Evolutionary conservation across 495 filamentous ascomycete genomes (phyloP).

Genomic region (Saxophila tyrrhenica): DNA sequence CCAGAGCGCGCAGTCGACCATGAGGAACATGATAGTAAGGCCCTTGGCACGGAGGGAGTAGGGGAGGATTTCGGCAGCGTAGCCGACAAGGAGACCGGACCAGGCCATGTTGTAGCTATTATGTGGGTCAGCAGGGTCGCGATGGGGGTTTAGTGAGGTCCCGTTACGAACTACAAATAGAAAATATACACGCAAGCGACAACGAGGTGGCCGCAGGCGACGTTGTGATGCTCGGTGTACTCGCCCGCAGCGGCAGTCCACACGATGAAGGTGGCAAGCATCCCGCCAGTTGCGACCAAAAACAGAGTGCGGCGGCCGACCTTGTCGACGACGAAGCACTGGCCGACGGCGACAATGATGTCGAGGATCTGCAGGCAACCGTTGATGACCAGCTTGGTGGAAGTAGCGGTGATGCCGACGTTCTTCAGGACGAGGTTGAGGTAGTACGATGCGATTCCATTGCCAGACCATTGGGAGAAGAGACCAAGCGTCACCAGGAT

Average conservation of each 20-base stretch:
- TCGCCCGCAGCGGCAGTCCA: conserved; percentile 22
- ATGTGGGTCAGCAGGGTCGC: no score
- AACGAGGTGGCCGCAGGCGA: conserved; percentile 5
- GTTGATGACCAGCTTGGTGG: conserved; percentile 11
- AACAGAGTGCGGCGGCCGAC: conserved; percentile 14
- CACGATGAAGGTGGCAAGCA: conserved; percentile 16
- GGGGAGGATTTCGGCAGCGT: conserved; percentile 50
- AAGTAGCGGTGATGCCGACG: conserved; percentile 23
- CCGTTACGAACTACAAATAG: no score
- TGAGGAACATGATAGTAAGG: conserved; percentile 40
- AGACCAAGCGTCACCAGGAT: conserved; percentile 12
- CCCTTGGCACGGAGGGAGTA: conserved; percentile 62
- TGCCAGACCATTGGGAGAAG: conserved; percentile 17
- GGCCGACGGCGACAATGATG: conserved; percentile 9
- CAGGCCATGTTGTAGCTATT: conserved; percentile 27
- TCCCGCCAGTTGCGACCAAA: conserved; percentile 7
- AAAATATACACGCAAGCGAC: conserved; percentile 27
- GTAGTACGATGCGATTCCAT: conserved; percentile 12
- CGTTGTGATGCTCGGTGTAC: conserved; percentile 12
- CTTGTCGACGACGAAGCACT: conserved; percentile 15
- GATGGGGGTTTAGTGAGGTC: no score
- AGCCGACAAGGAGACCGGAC: conserved; percentile 45
- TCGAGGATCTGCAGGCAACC: conserved; percentile 13
- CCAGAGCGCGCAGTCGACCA: conserved; percentile 17
- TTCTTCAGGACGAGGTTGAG: conserved; percentile 19